Evolutionary conservation across 2,329 filamentous ascomycete species (phyloP), one percentile per base, ranked within the genome.

Genomic region (Hypoxylon sp.): DNA sequence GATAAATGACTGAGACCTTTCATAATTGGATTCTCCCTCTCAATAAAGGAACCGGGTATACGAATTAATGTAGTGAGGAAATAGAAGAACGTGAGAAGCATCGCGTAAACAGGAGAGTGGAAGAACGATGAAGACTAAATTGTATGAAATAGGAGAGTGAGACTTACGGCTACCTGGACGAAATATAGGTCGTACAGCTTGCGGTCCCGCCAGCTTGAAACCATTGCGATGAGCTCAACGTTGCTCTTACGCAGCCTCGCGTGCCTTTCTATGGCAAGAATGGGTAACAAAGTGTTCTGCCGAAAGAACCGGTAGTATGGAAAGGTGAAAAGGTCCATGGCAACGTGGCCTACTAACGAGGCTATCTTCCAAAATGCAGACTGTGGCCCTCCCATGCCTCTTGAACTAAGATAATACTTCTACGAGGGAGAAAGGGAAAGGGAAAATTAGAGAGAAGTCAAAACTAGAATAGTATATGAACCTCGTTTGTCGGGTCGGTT

Each of bases 241-340:
- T 60, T 55, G 2, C 48, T 41, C n/a, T 68, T 57, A 5, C 54
- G 30, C 1, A 67, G 47, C 19, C 67, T 60, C 21, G 70, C 61
- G 1, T 34, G 53, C 11, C 67, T 65, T 2, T 67, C 61, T 21
- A 74, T 71, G 9, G 70, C 41, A 12, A 68, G 60, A 12, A 74
- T 70, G 5, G 71, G 70, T 3, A 71, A 45, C 8, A 74, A 56
- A 1, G 70, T 74, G 46, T 74, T 74, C 21, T 74, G 71, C 7
- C 70, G 65, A 51, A 72, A 74, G 39, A 74, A 74, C 5, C 72
- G 65, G 46, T 74, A 73, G 37, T 74, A 74, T 1, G 73, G 72
- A 1, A 74, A 64, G 1, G 72, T 74, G 29, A 74, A n/a, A n/a
- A 71, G 52, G 25, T 63, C 37, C 52, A 68, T 60, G 11, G 51